These are phyloP conservation scores for Chimonanthus salicifolius DNA, from an alignment of 164 flowering plant species.

Conservation along the genomic window DNA sequence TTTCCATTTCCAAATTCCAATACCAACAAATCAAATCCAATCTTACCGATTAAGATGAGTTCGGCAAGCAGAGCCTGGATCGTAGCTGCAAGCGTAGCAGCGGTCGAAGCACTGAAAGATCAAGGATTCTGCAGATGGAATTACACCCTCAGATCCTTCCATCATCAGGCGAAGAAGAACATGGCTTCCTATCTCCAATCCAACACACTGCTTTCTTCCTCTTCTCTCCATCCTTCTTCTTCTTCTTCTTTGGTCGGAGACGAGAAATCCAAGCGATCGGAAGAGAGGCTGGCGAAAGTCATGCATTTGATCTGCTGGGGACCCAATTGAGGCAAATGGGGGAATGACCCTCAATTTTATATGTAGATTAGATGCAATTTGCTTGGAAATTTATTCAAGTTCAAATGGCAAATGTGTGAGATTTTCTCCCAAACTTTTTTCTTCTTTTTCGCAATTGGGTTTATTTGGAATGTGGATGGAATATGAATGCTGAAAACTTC, in stretches of 20 bases:
- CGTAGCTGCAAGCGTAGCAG: constrained; percentile 19
- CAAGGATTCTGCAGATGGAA: constrained; percentile 25
- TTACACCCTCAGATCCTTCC: constrained; percentile 9
- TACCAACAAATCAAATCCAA: neutral
- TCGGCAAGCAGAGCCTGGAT: constrained; percentile 19
- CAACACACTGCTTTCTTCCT: constrained; percentile 6
- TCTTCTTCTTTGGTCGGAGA: neutral
- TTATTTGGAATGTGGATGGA: too few relatives aligned
- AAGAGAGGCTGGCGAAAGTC: constrained; percentile 33
- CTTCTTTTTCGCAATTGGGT: too few relatives aligned
- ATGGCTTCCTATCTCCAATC: constrained; percentile 10
- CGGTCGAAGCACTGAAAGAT: constrained; percentile 20
- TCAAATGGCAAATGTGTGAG: too few relatives aligned
- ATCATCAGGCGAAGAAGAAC: constrained; percentile 14
- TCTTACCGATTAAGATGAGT: constrained; percentile 5
- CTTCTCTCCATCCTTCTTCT: neutral
- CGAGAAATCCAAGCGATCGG: constrained; percentile 15
- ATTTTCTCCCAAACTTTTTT: too few relatives aligned
- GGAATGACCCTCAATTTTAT: too few relatives aligned
- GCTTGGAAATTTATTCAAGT: too few relatives aligned
- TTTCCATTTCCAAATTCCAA: too few relatives aligned
- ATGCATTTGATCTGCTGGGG: constrained; percentile 57
- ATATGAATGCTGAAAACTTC: too few relatives aligned
- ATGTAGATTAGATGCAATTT: too few relatives aligned
- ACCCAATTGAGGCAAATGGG: constrained; percentile 17